phyloP scores from a whole-genome alignment of 75 land plant species.

The Adiantum capillusveneris region DNA sequence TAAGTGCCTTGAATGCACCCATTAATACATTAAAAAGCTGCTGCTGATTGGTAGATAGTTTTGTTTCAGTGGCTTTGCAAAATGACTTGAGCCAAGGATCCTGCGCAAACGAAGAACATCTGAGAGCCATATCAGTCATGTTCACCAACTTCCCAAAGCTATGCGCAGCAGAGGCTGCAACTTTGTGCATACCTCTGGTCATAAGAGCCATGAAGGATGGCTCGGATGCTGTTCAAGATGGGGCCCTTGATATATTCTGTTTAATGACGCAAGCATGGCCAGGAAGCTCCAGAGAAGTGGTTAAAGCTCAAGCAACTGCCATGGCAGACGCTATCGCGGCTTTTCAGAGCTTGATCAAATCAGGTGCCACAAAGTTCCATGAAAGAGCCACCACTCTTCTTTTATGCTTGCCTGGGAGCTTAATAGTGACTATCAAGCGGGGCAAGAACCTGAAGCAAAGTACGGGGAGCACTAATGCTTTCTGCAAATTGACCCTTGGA shows the following conservation, averaged over 20 bases:
- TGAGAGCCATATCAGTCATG: slow-evolving; percentile 16
- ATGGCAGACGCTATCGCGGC: slow-evolving; percentile 27
- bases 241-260: slow-evolving; percentile 19
- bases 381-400: slow-evolving; percentile 19
- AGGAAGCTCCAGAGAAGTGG: slow-evolving; percentile 15
- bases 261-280: slow-evolving; percentile 15
- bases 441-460: slow-evolving; percentile 27
- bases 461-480: slow-evolving; percentile 27
- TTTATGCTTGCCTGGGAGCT: slow-evolving; percentile 22
- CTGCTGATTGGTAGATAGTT: too few species aligned
- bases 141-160: slow-evolving; percentile 19
- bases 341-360: slow-evolving; percentile 17
- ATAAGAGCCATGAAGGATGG: slow-evolving; percentile 22
- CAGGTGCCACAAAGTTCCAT: slow-evolving; percentile 18
- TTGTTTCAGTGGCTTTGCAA: slow-evolving; percentile 16
- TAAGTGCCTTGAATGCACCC: too few species aligned
- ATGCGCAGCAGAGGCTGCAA: slow-evolving; percentile 21
- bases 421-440: slow-evolving; percentile 18
- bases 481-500: slow-evolving; percentile 24
- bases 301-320: slow-evolving; percentile 20
- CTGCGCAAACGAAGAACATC: slow-evolving; percentile 14
- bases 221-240: slow-evolving; percentile 21
- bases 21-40: too few species aligned
- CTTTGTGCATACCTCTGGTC: slow-evolving; percentile 19
- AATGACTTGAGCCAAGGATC: slow-evolving; percentile 9